Evolutionary conservation across 208 protist species (phyloP), one percentile per base, ranked within the genome.

Genomic region (Porcisia hertigi): DNA sequence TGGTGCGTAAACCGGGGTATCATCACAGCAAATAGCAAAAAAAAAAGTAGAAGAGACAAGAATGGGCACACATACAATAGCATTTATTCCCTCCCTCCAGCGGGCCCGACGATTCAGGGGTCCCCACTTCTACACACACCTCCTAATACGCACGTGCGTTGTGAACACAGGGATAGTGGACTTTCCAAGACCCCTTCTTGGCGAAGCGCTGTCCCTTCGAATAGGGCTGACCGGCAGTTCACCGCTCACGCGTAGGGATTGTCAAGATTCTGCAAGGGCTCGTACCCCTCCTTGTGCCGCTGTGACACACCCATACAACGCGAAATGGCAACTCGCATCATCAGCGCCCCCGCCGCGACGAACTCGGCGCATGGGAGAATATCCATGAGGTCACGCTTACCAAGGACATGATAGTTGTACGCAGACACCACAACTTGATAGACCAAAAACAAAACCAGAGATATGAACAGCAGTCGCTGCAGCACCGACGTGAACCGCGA

Each of bases 361-460:
- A 67, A 25, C 54, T 86, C 77, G 25, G 86, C 79, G 64, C 90
- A 88, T 7, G 93, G 93, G 25, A 97, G 59, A 72, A 93, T 93
- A 8, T 93, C 86, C 49, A 92, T 92, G 62, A 97, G 87, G 53
- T 93, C 75, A 11, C 65, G 84, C 36, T 92, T 83, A 25, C 86
- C 86, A 16, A 80, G 80, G 4, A 86, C 55, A 53, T 75, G 73
- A 59, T 94, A 94, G 69, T 95, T 95, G 77, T 93, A 87, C 34
- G 80, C 80, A 12, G 86, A 80, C 34, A 82, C 75, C 20, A 76
- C 79, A 5, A 85, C 55, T 62, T 95, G 63, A 75, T 92, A 97
- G 18, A 77, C 25, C 3, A 81, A 30, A 69, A 85, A 60, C 25
- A 92, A 30, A 3, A 93, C 7, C n/a, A 89, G 20, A 16, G 52